These are phyloP conservation scores for Corrigiola litoralis DNA, from an alignment of 179 eudicot species.

Conservation along the genomic window DNA sequence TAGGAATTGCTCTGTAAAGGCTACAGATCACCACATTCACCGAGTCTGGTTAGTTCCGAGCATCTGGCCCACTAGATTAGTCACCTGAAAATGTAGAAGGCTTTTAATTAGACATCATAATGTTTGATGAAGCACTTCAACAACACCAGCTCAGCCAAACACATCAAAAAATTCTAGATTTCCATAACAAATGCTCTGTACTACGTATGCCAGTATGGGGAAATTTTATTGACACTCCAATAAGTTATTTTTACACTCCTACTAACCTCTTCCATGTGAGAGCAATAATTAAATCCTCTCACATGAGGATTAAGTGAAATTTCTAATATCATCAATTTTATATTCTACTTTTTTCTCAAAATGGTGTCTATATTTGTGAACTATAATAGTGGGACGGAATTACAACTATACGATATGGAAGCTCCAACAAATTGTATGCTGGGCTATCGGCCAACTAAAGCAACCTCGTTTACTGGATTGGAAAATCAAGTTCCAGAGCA, in stretches of 20 bases:
- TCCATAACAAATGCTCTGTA: no score
- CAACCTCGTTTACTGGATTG: not conserved
- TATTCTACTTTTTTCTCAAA: no score
- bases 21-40: conserved; percentile 23
- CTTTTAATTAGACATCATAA: conserved; percentile 4
- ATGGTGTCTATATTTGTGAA: no score
- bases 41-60: conserved; percentile 57
- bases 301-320: no score
- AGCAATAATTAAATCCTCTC: no score
- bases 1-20: not conserved
- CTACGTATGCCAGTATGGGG: no score
- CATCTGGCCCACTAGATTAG: conserved; percentile 62
- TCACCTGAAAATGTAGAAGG: conserved; percentile 47
- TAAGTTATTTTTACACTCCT: no score
- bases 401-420: not conserved
- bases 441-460: not conserved
- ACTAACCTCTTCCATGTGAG: no score
- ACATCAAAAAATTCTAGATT: no score
- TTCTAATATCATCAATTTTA: no score
- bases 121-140: not conserved
- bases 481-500: not conserved
- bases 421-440: not conserved
- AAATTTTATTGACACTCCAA: no score
- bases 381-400: no score
- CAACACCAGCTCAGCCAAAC: not conserved